Percentiles rank a stretch among this genome's conserved stretches.
These are phyloP conservation scores for Macrolepiota albuminosa DNA, from an alignment of 768 basidiomycete species.

Conservation along the genomic window DNA sequence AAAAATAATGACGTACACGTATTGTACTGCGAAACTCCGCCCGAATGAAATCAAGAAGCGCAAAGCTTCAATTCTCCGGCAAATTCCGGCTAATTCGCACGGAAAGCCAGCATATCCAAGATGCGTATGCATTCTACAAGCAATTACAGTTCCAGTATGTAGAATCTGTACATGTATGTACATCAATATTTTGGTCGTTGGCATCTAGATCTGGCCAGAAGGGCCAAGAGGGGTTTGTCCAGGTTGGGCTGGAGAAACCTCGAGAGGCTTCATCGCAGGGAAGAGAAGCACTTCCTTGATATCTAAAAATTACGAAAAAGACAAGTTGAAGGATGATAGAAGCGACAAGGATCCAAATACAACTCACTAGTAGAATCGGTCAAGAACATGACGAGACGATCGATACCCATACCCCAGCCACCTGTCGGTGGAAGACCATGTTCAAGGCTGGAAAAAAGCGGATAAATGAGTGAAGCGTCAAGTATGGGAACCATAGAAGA, in stretches of 20 bases:
- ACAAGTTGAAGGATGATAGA: neutral
- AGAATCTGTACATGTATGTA: conserved; percentile 2
- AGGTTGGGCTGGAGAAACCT: conserved; percentile 29
- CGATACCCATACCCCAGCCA: conserved; percentile 95
- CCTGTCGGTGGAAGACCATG: conserved; percentile 97
- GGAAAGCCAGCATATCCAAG: neutral
- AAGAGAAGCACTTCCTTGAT: conserved; percentile 97
- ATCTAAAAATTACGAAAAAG: conserved; percentile 38
- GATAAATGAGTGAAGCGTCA: conserved; percentile 5
- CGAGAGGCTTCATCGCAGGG: conserved; percentile 94
- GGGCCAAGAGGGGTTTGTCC: conserved; percentile 18
- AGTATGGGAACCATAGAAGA: neutral
- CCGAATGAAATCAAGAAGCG: no score
- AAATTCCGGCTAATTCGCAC: no score
- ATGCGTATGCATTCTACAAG: neutral
- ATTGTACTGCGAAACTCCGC: no score
- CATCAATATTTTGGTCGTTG: conserved; percentile 5
- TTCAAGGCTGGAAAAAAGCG: conserved; percentile 59
- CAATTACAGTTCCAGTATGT: neutral
- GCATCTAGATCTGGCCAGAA: conserved; percentile 27
- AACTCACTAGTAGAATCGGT: conserved; percentile 87
- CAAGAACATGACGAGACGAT: conserved; percentile 97
- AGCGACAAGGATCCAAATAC: neutral
- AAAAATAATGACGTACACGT: no score
- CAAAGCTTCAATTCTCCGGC: no score